phyloP scores from a whole-genome alignment of 2,329 filamentous ascomycete species.

The Colletotrichum coccodes region DNA sequence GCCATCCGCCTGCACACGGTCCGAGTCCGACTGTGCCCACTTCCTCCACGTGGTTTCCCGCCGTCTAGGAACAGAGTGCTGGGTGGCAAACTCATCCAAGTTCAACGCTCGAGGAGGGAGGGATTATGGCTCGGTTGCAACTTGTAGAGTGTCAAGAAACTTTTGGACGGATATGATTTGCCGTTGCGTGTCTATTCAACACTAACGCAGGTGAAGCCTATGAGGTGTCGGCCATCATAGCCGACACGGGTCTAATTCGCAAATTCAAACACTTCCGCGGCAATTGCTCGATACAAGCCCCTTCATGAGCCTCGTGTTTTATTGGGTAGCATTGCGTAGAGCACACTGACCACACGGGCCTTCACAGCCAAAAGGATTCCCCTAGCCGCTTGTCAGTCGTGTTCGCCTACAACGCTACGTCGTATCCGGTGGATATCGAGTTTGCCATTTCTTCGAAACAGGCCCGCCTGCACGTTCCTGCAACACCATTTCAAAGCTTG shows the following conservation, averaged over 20 bases:
- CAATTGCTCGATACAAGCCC: neutral
- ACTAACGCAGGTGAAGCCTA: neutral
- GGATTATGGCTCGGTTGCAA: neutral
- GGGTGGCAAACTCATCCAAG: neutral
- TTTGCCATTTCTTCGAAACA: slow-evolving; percentile 5
- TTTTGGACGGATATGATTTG: neutral
- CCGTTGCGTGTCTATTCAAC: neutral
- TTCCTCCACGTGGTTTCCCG: slow-evolving; percentile 29
- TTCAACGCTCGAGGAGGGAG: neutral
- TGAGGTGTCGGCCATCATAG: neutral
- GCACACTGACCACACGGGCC: neutral
- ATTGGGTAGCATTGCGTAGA: neutral
- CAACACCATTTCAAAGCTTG: neutral
- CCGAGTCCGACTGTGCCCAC: slow-evolving; percentile 14
- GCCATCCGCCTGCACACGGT: neutral
- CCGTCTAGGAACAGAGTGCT: slow-evolving; percentile 13
- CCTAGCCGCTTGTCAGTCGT: neutral
- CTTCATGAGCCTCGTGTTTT: neutral
- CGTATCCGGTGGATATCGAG: neutral
- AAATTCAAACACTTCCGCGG: neutral
- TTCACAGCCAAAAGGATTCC: neutral
- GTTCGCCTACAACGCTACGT: slow-evolving; percentile 5
- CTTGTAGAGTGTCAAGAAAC: neutral
- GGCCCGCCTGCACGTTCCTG: neutral
- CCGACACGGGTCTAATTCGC: neutral